Percentiles rank a stretch among this genome's conserved stretches.
Evolutionary conservation across 805 yeast species (phyloP).

Genomic region (Wickerhamomyces alni): DNA sequence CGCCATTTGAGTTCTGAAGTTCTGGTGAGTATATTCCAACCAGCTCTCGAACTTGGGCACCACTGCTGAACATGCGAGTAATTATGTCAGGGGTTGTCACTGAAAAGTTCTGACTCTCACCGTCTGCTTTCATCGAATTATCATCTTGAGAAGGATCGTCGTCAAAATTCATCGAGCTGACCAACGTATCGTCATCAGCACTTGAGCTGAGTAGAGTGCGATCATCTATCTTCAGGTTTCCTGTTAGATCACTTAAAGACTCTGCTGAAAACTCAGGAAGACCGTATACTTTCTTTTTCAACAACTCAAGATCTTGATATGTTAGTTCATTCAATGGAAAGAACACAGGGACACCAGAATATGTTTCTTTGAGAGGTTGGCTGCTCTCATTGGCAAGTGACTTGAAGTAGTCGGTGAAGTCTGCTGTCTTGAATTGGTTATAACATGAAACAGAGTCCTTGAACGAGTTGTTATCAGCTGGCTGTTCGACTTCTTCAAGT

Average conservation of each 20-base stretch:
- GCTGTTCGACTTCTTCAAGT: neutral
- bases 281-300: conserved; percentile 5
- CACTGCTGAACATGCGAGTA: too few relatives aligned
- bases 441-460: conserved; percentile 13
- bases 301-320: conserved; percentile 10
- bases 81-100: too few relatives aligned
- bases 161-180: too few relatives aligned
- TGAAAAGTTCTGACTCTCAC: too few relatives aligned
- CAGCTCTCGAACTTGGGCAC: too few relatives aligned
- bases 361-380: neutral
- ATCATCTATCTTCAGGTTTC: neutral
- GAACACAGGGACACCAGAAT: conserved; percentile 5
- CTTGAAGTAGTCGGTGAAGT: conserved; percentile 7
- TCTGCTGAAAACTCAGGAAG: conserved; percentile 7
- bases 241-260: conserved; percentile 2
- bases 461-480: too few relatives aligned
- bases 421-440: conserved; percentile 11
- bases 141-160: too few relatives aligned
- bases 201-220: neutral
- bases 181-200: too few relatives aligned
- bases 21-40: neutral
- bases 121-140: too few relatives aligned
- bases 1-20: neutral
- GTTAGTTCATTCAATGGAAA: conserved; percentile 13
- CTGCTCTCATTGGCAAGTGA: neutral